Base-by-base conservation (phyloP, 148 eudicot genomes). In the Rhododendron vialii region DNA sequence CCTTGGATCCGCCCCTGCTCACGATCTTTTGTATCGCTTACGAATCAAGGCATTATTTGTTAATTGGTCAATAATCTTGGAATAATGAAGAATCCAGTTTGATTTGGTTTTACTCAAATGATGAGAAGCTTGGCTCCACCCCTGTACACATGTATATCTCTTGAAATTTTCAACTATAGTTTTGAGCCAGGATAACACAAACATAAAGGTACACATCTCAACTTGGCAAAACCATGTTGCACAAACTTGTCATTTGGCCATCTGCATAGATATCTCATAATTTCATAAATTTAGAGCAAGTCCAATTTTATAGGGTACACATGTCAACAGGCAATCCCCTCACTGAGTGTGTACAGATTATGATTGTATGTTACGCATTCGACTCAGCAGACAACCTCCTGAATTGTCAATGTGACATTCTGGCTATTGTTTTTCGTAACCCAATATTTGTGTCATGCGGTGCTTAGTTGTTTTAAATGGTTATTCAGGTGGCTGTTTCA, bases 401-500 rank as follows among this genome's bases (percentile, higher is more conserved):
- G 51, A n/a, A 47, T 7, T 22, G 10, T 35, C 65, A 36, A 7
- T 59, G 26, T 61, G 51, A 63, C 41, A 24, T 15, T 22, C 61
- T 47, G 50, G 9, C 17, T 36, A 1, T 41, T 59, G 20, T 67
- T 78, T 67, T 38, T n/a, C 28, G 76, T 50, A 28, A 22, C 33
- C 7, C n/a, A 36, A n/a, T 15, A 8, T 35, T 36, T 78, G 86
- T 22, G 50, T 7, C 9, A 74, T 87, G 20, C 79, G 30, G 5
- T 12, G 38, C 67, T 55, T 51, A 51, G 69, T 84, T 85, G 55
- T 83, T 35, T 90, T 77, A 38, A 82, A 69, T 84, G 87, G 38
- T 85, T 81, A 43, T 86, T 81, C 84, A 96, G 98, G 96, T 96
- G 63, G 99, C 99, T 4, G 89, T 96, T 43, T 94, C 98, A 41